Evolutionary conservation across 1,139 yeast genomes (phyloP).

Genomic region (Pichia norvegensis): DNA sequence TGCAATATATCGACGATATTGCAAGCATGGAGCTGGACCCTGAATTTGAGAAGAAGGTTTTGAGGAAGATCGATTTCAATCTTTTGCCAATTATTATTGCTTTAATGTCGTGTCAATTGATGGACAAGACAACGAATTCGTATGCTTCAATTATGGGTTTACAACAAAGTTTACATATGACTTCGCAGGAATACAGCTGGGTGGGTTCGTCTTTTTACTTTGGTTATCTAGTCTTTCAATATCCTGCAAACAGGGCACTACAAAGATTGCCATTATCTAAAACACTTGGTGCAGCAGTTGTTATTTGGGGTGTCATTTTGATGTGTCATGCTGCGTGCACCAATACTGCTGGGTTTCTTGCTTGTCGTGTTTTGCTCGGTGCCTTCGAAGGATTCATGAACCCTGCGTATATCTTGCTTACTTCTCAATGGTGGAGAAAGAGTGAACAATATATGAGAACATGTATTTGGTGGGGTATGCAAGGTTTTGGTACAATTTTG

Average conservation of each 20-base stretch:
- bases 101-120: constrained; percentile 48
- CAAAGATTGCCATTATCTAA: constrained; percentile 37
- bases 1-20: constrained; percentile 4
- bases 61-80: constrained; percentile 35
- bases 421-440: constrained; percentile 44
- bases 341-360: constrained; percentile 31
- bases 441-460: constrained; percentile 45
- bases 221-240: constrained; percentile 40
- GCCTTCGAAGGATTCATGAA: constrained; percentile 47
- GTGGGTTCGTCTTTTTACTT: constrained; percentile 46
- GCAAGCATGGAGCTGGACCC: constrained; percentile 20
- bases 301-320: constrained; percentile 38
- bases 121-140: constrained; percentile 56
- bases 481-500: constrained; percentile 47
- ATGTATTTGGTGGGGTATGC: constrained; percentile 42
- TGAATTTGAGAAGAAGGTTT: constrained; percentile 30
- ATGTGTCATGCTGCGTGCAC: constrained; percentile 33
- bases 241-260: constrained; percentile 35
- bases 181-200: constrained; percentile 43
- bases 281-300: constrained; percentile 29
- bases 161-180: constrained; percentile 37
- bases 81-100: constrained; percentile 47
- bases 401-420: constrained; percentile 52
- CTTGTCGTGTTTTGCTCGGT: constrained; percentile 41
- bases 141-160: constrained; percentile 51